Base-by-base conservation (phyloP, 2,329 filamentous ascomycete species). In the Ceratocystis cubensis region DNA sequence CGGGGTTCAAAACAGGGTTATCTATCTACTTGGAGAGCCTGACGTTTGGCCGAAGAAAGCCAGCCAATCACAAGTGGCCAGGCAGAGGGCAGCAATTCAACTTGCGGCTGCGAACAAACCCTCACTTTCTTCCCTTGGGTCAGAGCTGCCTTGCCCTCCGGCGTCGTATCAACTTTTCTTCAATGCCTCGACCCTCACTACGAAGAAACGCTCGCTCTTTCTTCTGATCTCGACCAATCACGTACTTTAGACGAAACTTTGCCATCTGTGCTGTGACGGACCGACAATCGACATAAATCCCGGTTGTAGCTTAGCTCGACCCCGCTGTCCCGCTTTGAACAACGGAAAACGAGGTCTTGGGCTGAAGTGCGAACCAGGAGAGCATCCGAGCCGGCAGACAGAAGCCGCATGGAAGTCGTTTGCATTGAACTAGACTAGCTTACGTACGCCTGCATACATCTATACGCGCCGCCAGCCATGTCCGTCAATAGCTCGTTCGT, bases 401-500 rank as follows among this genome's bases (percentile, higher is more conserved):
- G 10, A 41, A 41, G 37, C 10, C 37, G 37, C 37, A 15, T 41
- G 37, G 37, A 41, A 41, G 10, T 13, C 10, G 37, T 15, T 41
- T 41, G 8, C 37, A 41, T 41, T 41, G 37, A 15, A 41, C 13
- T 5, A 41, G 37, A 41, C 37, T 41, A 15, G 37, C 37, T 15
- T 41, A 41, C 37, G 37, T 41, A 41, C 37, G 15, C 37, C 37
- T 41, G 3, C 10, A 15, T 41, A 41, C 37, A 41, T 41, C 37
- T 41, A 15, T 15, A 41, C 37, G 10, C 13, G 10, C 37, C 37
- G 37, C 13, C 37, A 41, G 37, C 20, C 22, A 63, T 68, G 64
- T 57, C 77, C 64, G 68, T 73, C 66, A 75, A 78, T 74, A 77
- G 80, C 69, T 81, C 82, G 69, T 79, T 80, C 75, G 74, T 83